These are phyloP conservation scores for Eudorina sp. DNA, from an alignment of 139 green algal species.

Conservation along the genomic window DNA sequence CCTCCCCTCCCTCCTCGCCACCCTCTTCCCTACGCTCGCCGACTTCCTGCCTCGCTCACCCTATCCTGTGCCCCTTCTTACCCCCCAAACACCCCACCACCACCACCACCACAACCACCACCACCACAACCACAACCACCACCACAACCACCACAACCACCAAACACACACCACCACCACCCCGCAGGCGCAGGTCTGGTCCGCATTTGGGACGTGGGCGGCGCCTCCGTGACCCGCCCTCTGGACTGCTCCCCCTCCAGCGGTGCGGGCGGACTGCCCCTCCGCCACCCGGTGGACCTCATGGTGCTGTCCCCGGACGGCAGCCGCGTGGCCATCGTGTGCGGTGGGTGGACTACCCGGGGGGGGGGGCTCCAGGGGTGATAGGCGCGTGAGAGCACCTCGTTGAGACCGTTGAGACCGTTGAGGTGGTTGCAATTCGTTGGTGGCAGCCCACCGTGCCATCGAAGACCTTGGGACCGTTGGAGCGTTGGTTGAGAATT, in stretches of 20 bases:
- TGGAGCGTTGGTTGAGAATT: too few species aligned
- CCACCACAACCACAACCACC: neutral
- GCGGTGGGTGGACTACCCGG: neutral
- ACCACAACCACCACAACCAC: neutral
- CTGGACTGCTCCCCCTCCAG: constrained; percentile 3
- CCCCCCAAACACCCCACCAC: neutral
- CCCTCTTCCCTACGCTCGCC: too few species aligned
- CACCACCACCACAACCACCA: neutral
- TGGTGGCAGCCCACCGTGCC: too few species aligned
- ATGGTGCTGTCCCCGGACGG: constrained; percentile 35
- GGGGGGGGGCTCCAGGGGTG: neutral
- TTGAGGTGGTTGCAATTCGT: too few species aligned
- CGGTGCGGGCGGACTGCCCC: constrained; percentile 17
- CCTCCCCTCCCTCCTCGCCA: neutral
- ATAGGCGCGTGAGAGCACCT: too few species aligned
- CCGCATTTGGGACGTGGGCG: constrained; percentile 32
- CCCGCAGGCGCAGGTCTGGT: neutral
- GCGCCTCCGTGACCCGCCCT: neutral
- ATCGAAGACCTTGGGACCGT: too few species aligned
- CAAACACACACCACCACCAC: neutral
- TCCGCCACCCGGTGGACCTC: neutral
- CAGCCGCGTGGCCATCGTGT: constrained; percentile 9
- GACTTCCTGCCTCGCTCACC: too few species aligned
- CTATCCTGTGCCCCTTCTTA: neutral
- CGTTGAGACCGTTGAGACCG: too few species aligned